These are phyloP conservation scores for Komagataella pastoris DNA, from an alignment of 805 yeast genomes.

Conservation along the genomic window DNA sequence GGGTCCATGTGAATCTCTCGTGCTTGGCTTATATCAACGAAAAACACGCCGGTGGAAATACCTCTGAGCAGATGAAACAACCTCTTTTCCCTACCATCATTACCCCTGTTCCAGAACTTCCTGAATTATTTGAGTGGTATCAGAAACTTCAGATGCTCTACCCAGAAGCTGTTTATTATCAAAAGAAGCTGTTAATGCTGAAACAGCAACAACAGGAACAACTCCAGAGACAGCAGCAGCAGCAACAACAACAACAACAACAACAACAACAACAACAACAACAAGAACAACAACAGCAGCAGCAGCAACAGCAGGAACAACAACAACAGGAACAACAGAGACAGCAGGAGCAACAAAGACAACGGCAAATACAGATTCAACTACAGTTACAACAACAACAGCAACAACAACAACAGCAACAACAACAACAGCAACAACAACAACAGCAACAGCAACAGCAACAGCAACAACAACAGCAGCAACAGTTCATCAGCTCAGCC, in stretches of 20 bases:
- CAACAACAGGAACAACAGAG: not conserved
- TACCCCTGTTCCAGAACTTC: constrained; percentile 41
- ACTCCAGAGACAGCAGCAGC: constrained; percentile 4
- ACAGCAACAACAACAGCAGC: constrained; percentile 2
- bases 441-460: constrained; percentile 2
- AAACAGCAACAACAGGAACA: constrained; percentile 4
- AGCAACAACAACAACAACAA: not conserved
- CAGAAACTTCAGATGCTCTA: constrained; percentile 32
- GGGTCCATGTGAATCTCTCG: constrained; percentile 21
- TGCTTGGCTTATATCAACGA: constrained; percentile 24
- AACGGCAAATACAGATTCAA: constrained; percentile 3
- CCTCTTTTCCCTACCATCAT: constrained; percentile 32
- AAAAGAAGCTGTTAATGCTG: constrained; percentile 8
- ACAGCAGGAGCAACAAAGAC: not conserved
- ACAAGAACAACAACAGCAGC: constrained; percentile 1
- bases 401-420: not conserved
- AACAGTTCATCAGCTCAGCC: constrained; percentile 1
- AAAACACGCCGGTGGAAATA: constrained; percentile 12
- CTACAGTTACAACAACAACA: constrained; percentile 1
- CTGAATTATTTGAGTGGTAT: constrained; percentile 35
- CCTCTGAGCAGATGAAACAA: constrained; percentile 13
- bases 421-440: not conserved
- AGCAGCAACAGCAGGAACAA: not conserved
- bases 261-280: constrained; percentile 1
- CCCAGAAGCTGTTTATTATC: constrained; percentile 37